A percentile compares a stretch with the other conserved stretches of the same genome.
Evolutionary conservation across 805 yeast genomes (phyloP).

Genomic region (Hemisphaericaspora nanyangensis): DNA sequence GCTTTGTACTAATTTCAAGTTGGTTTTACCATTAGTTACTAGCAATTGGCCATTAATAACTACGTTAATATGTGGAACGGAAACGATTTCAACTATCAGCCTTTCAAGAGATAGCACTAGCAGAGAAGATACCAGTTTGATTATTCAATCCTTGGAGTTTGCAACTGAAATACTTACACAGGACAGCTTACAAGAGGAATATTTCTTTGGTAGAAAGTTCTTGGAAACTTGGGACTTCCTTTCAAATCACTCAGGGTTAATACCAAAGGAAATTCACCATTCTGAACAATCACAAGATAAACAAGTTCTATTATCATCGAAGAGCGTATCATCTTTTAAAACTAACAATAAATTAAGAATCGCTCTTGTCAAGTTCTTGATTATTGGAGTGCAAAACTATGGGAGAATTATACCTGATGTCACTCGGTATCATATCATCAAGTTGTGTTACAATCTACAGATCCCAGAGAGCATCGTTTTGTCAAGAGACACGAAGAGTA

Average conservation of each 20-base stretch:
- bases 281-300: background rate
- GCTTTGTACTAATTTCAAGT: conserved; percentile 26
- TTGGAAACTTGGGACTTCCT: conserved; percentile 42
- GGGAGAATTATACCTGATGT: conserved; percentile 40
- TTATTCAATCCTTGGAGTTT: conserved; percentile 26
- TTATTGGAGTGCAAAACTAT: conserved; percentile 34
- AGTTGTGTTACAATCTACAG: conserved; percentile 26
- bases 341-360: conserved; percentile 4
- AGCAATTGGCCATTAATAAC: conserved; percentile 31
- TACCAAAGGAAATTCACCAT: conserved; percentile 1
- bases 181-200: conserved; percentile 37
- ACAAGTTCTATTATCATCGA: conserved; percentile 4
- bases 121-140: conserved; percentile 14
- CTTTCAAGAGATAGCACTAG: conserved; percentile 1
- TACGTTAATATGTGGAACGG: conserved; percentile 10
- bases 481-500: conserved; percentile 23
- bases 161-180: conserved; percentile 22
- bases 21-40: conserved; percentile 30
- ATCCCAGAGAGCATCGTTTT: conserved; percentile 15
- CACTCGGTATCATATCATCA: conserved; percentile 31
- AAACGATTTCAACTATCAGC: conserved; percentile 8
- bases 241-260: conserved; percentile 4
- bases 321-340: conserved; percentile 2
- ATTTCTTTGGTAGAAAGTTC: conserved; percentile 46
- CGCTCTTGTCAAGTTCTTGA: conserved; percentile 22